Base-by-base conservation (phyloP, 495 filamentous ascomycete species). In the Aspergillus cristatus region DNA sequence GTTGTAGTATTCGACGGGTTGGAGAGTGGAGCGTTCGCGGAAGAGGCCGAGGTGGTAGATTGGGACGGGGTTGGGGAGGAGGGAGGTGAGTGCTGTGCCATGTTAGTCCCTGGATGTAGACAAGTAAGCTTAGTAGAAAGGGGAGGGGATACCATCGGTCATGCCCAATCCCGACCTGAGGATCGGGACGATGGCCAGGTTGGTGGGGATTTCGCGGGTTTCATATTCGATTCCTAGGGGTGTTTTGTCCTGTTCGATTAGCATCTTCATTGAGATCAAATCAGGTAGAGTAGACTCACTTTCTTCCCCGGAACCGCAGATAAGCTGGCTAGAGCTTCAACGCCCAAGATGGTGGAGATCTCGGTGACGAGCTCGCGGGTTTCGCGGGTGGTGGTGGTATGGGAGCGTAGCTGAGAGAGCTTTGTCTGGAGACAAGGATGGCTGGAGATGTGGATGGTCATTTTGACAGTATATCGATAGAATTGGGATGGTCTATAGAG, bases 1-100 rank as follows among this genome's bases (percentile, higher is more conserved):
- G 67, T 79, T 97, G 71, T 97, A 97, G 73, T 97, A 97, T 65
- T 97, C 90, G 33, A 97, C 90, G 0, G 90, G 88, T 35, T 82
- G 75, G 18, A 95, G 79, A 25, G 83, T 84, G 42, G 75, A 72
- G 20, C 80, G 82, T 52, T 95, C 90, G 50, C 90, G 83, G 67
- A 84, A 97, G 43, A 97, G 78, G 31, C 90, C 90, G 15, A 97
- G 79, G 59, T 97, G 90, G 63, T 97, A 85, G 46, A 97, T 76
- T 12, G 89, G 81, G 24, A 86, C 83, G 2, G 88, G 71, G 35
- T 58, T 55, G 3, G 90, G 90, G 40, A 97, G 84, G 43, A 97
- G 70, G 42, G 76, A 78, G 66, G 86, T 79, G 18, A 95, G 61
- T 2, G 89, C 89, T 86, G 41, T 14, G 11, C 14, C 10, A 29